Evolutionary conservation across 495 filamentous ascomycete species (phyloP), one percentile per base, ranked within the genome.

Genomic region (Poronia punctata): DNA sequence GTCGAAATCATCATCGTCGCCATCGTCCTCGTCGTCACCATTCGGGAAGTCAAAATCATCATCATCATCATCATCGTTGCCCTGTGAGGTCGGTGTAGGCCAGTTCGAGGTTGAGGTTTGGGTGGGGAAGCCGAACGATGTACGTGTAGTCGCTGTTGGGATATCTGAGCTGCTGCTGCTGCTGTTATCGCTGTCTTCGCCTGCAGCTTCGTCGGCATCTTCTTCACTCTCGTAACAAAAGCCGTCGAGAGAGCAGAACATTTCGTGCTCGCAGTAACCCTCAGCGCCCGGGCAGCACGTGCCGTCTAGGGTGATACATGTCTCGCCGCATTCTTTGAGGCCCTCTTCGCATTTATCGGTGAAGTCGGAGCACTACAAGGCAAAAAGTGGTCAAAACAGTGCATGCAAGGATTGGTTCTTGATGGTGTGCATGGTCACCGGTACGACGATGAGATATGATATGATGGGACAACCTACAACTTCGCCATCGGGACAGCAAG

Each of bases 401-500:
- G n/a, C n/a, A n/a, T n/a, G n/a, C n/a, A n/a, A n/a, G n/a, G n/a
- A n/a, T 9, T 5, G 5, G 11, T 9, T n/a, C 11, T 29, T n/a
- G 11, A n/a, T 29, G 15, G 11, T 29, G 27, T 29, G 11, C 15
- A 5, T 14, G 11, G 4, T 4, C 10, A 29, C 5, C 10, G 15
- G 4, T 5, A 5, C 11, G 27, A 4, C 27, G 10, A n/a, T 29
- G 5, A 5, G 10, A 16, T 4, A 16, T 8, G 12, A 33, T 32
- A 32, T 15, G 10, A 4, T 3, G 14, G 29, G n/a, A 8, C 14
- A 17, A 16, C 31, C 22, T 34, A 21, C 31, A 21, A 34, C 31
- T 27, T 55, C 26, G 1, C 52, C 52, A 4, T 45, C 29, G 14
- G 51, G 51, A 21, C 51, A 54, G 44, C 51, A 54, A 9, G 38